Conservation (phyloP, 805 yeast species). For the Ogataea parapolymorpha region DNA sequence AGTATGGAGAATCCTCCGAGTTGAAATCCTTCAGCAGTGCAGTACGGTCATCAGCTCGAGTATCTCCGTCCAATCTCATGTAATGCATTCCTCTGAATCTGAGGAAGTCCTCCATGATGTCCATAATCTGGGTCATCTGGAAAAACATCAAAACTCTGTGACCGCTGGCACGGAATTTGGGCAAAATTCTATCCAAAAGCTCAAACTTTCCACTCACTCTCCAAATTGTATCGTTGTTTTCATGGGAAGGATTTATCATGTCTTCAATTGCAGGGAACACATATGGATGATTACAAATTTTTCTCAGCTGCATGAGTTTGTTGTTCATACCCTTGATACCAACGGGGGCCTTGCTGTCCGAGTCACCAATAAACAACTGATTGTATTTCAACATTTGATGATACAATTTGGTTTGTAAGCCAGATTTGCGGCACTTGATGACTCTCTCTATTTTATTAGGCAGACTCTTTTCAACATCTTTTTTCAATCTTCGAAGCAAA, state of each 20-base stretch:
- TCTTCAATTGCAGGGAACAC: conserved; percentile 81
- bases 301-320: conserved; percentile 80
- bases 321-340: conserved; percentile 78
- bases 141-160: conserved; percentile 80
- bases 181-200: conserved; percentile 67
- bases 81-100: conserved; percentile 65
- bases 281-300: conserved; percentile 84
- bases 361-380: conserved; percentile 59
- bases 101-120: conserved; percentile 81
- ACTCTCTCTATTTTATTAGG: conserved; percentile 85
- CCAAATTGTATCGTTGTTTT: conserved; percentile 67
- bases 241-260: conserved; percentile 57
- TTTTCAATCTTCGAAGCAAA: conserved; percentile 76
- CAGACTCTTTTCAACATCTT: conserved; percentile 81
- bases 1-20: conserved; percentile 72
- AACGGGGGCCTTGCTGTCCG: conserved; percentile 53
- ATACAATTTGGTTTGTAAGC: conserved; percentile 65
- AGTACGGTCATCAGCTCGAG: conserved; percentile 83
- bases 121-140: conserved; percentile 90
- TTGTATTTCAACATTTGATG: conserved; percentile 77
- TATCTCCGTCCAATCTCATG: conserved; percentile 76
- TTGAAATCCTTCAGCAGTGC: conserved; percentile 69
- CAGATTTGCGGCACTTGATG: conserved; percentile 72
- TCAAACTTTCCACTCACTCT: conserved; percentile 81
- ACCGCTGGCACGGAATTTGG: conserved; percentile 69